phyloP scores from a whole-genome alignment of 352 stramenopile genomes.

The Phytophthora fragariaefolia region DNA sequence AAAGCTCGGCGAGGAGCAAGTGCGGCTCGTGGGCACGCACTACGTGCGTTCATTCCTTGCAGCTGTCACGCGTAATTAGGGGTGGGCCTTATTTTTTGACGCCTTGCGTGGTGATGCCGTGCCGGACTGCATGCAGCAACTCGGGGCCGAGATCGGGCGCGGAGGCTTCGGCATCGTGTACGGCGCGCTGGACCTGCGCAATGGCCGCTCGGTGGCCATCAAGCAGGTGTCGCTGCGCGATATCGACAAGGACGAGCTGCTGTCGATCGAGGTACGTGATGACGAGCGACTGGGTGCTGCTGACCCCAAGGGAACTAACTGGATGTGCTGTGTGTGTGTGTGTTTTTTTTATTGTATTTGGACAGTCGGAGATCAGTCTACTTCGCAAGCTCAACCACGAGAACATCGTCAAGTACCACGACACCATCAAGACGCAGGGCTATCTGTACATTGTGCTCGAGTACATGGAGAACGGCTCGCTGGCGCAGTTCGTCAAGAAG shows the following conservation, averaged over 20 bases:
- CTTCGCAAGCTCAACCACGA: conserved; percentile 94
- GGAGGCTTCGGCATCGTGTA: conserved; percentile 93
- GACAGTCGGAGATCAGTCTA: conserved; percentile 90
- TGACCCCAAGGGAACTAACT: no score
- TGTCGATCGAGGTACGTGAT: conserved; percentile 73
- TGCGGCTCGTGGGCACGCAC: conserved; percentile 75
- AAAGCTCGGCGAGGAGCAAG: conserved; percentile 52
- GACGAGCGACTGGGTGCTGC: neutral
- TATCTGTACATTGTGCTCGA: conserved; percentile 89
- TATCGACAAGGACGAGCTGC: conserved; percentile 86
- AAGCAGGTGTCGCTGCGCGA: conserved; percentile 88
- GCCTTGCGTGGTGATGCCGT: conserved; percentile 5
- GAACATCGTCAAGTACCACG: conserved; percentile 96
- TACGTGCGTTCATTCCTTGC: conserved; percentile 70
- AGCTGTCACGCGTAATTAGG: no score
- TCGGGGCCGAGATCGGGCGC: conserved; percentile 91
- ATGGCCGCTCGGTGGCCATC: conserved; percentile 84
- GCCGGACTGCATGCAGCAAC: conserved; percentile 62
- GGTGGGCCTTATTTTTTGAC: neutral
- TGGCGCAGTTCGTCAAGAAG: conserved; percentile 94
- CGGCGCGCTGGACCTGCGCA: conserved; percentile 85
- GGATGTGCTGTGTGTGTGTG: no score
- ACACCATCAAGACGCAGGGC: conserved; percentile 91
- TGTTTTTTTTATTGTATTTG: conserved; percentile 7
- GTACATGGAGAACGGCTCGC: conserved; percentile 95